Evolutionary conservation across 148 eudicot genomes (phyloP).

Genomic region (Beta vulgaris): DNA sequence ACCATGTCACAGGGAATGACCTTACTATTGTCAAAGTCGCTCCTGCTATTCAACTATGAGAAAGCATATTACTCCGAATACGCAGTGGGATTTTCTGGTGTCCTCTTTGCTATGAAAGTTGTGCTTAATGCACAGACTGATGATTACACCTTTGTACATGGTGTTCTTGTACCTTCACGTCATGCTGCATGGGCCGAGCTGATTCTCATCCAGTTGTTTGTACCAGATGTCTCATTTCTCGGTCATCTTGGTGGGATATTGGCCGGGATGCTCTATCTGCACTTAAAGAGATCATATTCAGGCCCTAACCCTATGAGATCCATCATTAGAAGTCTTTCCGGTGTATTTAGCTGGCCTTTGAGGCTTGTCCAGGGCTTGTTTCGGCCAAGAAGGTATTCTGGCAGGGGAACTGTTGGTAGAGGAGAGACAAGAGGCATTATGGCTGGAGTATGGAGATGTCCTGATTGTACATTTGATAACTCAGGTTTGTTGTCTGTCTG

Average conservation of each 20-base stretch:
- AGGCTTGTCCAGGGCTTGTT: slow-evolving; percentile 36
- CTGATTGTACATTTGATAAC: slow-evolving; percentile 76
- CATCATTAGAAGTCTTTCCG: slow-evolving; percentile 37
- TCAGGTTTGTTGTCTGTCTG: slow-evolving; percentile 50
- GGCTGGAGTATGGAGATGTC: slow-evolving; percentile 62
- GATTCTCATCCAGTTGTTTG: slow-evolving; percentile 74
- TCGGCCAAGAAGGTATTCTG: slow-evolving; percentile 30
- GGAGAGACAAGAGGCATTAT: slow-evolving; percentile 16
- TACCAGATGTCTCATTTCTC: slow-evolving; percentile 78
- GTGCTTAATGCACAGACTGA: slow-evolving; percentile 73
- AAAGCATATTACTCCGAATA: slow-evolving; percentile 66
- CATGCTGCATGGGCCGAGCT: slow-evolving; percentile 91
- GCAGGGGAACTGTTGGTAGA: slow-evolving; percentile 51
- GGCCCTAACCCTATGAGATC: slow-evolving; percentile 49
- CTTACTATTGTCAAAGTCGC: slow-evolving; percentile 57
- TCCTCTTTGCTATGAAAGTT: slow-evolving; percentile 95
- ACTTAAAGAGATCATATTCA: slow-evolving; percentile 39
- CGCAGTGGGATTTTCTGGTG: slow-evolving; percentile 91
- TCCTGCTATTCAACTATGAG: slow-evolving; percentile 50
- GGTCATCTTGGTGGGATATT: slow-evolving; percentile 95
- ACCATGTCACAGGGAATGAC: slow-evolving; percentile 88
- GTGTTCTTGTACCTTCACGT: slow-evolving; percentile 63
- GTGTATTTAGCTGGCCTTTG: slow-evolving; percentile 51
- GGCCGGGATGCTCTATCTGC: slow-evolving; percentile 70
- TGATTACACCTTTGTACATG: slow-evolving; percentile 60